Evolutionary conservation across 2,329 filamentous ascomycete species (phyloP).

Genomic region (Botryotinia calthae): DNA sequence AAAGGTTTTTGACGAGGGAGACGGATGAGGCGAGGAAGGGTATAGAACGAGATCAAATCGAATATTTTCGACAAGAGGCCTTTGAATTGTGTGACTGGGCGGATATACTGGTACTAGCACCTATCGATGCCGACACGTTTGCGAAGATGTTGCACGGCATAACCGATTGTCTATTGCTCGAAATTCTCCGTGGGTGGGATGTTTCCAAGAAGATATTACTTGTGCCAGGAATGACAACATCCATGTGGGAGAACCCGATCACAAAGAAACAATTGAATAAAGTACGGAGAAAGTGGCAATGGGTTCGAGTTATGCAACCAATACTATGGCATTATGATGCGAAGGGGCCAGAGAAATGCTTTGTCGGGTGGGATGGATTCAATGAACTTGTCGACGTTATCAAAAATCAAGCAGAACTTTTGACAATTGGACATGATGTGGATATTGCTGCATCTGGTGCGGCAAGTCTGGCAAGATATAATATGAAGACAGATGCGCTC

Average conservation of each 20-base stretch:
- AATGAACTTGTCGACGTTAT: constrained; percentile 72
- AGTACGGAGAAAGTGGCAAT: constrained; percentile 79
- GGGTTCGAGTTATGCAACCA: constrained; percentile 78
- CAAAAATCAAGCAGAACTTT: constrained; percentile 72
- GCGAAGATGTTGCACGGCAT: constrained; percentile 86
- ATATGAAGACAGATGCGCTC: constrained; percentile 42
- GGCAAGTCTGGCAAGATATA: constrained; percentile 45
- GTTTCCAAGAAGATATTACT: constrained; percentile 80
- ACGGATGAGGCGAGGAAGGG: constrained; percentile 32
- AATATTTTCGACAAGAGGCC: constrained; percentile 52
- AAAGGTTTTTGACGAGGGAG: constrained; percentile 39
- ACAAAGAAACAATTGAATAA: constrained; percentile 86
- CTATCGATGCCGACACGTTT: constrained; percentile 79
- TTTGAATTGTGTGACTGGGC: constrained; percentile 81
- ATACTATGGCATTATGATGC: constrained; percentile 78
- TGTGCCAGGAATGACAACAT: constrained; percentile 82
- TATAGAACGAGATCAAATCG: constrained; percentile 40
- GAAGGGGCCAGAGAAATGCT: constrained; percentile 50
- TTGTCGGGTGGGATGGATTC: constrained; percentile 62
- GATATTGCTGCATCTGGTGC: constrained; percentile 40
- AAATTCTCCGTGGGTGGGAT: constrained; percentile 83
- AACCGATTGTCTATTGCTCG: constrained; percentile 75
- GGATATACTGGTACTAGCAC: constrained; percentile 78
- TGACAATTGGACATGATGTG: constrained; percentile 70
- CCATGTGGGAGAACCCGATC: constrained; percentile 88